Percentiles rank a stretch among this genome's conserved stretches.
phyloP scores from a whole-genome alignment of 2,329 filamentous ascomycete genomes.

The Fusarium aywerte region DNA sequence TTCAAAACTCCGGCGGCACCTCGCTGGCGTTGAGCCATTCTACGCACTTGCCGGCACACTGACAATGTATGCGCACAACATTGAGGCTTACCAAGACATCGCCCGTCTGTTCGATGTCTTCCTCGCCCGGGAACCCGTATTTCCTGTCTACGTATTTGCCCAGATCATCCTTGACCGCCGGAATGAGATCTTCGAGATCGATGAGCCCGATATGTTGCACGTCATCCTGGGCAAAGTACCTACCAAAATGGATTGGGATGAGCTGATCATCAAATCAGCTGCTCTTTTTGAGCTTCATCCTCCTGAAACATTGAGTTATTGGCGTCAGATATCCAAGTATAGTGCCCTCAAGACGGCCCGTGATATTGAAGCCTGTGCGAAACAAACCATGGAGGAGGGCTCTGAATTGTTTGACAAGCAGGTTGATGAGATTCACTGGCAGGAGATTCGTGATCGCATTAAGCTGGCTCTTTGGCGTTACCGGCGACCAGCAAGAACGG shows the following conservation, averaged over 20 bases:
- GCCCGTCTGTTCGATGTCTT: constrained; percentile 92
- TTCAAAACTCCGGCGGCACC: constrained; percentile 75
- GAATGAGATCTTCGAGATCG: constrained; percentile 87
- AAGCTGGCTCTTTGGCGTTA: constrained; percentile 67
- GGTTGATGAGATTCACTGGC: constrained; percentile 74
- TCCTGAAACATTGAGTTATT: constrained; percentile 76
- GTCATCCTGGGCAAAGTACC: constrained; percentile 89
- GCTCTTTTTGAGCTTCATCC: constrained; percentile 73
- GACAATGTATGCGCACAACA: constrained; percentile 96
- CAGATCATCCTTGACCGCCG: constrained; percentile 85
- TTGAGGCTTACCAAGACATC: constrained; percentile 89
- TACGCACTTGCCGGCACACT: constrained; percentile 94
- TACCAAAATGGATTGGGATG: constrained; percentile 80
- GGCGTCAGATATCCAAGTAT: constrained; percentile 75
- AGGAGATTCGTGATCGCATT: constrained; percentile 59
- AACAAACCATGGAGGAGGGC: constrained; percentile 73
- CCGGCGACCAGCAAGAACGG: constrained; percentile 69
- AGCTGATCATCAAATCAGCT: constrained; percentile 74
- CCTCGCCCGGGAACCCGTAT: constrained; percentile 85
- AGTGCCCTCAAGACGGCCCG: constrained; percentile 89
- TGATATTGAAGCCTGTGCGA: constrained; percentile 58
- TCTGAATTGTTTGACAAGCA: constrained; percentile 76
- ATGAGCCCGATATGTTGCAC: constrained; percentile 94
- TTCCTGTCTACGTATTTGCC: constrained; percentile 91
- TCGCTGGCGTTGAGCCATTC: constrained; percentile 84